Percentiles rank a stretch among this genome's conserved stretches.
Evolutionary conservation across 768 basidiomycete genomes (phyloP).

Genomic region (Mycena vulgaris): DNA sequence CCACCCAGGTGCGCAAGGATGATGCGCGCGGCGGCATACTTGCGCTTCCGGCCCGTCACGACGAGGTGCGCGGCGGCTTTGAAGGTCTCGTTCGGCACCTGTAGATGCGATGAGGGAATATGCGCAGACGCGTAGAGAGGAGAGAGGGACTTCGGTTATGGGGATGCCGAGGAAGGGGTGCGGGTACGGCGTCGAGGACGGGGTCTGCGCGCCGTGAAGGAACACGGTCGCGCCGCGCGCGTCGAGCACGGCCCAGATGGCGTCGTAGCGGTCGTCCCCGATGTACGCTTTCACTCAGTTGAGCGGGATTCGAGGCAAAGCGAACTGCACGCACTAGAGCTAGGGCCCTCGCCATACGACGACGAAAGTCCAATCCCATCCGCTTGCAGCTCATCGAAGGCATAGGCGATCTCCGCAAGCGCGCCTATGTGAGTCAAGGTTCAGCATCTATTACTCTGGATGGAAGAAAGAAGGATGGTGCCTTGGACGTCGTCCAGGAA

Average conservation of each 20-base stretch:
- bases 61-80: slow-evolving; percentile 87
- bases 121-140: neutral
- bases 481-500: slow-evolving; percentile 75
- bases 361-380: slow-evolving; percentile 79
- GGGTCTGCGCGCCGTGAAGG: slow-evolving; percentile 79
- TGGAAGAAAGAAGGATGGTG: slow-evolving; percentile 38
- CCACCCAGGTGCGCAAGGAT: slow-evolving; percentile 86
- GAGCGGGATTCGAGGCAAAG: slow-evolving; percentile 1
- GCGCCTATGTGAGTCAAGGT: slow-evolving; percentile 63
- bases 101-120: slow-evolving; percentile 43
- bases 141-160: slow-evolving; percentile 68
- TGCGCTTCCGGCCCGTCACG: slow-evolving; percentile 77
- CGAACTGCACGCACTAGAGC: slow-evolving; percentile 62
- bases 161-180: slow-evolving; percentile 78
- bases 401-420: slow-evolving; percentile 72
- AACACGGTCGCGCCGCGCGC: slow-evolving; percentile 74
- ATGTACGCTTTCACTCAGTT: slow-evolving; percentile 68
- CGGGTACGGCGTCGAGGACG: slow-evolving; percentile 75
- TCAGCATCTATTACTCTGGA: neutral
- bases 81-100: slow-evolving; percentile 89
- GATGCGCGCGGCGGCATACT: slow-evolving; percentile 71
- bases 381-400: slow-evolving; percentile 72
- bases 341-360: slow-evolving; percentile 70
- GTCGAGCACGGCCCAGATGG: slow-evolving; percentile 81
- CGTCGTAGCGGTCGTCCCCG: slow-evolving; percentile 74